Evolutionary conservation across 371 early-diverging fungal species (phyloP).

Genomic region (Mortierella sp.): DNA sequence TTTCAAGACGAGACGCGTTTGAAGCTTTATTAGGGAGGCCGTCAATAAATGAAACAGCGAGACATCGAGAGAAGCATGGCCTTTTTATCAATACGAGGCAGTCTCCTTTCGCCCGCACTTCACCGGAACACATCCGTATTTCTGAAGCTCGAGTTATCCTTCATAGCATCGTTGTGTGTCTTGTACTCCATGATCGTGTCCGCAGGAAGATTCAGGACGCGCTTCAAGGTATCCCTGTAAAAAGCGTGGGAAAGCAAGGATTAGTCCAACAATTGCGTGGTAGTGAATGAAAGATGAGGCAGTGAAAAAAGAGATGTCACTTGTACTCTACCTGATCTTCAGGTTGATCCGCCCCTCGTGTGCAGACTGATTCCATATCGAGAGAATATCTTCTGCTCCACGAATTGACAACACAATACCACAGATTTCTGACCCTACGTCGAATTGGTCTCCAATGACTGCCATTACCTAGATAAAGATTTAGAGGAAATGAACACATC

Average conservation of each 20-base stretch:
- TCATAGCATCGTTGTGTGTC: slow-evolving; percentile 84
- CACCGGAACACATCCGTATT: slow-evolving; percentile 81
- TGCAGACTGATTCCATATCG: slow-evolving; percentile 92
- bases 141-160: slow-evolving; percentile 86
- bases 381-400: slow-evolving; percentile 90
- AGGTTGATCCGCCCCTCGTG: slow-evolving; percentile 81
- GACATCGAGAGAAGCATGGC: too few species aligned
- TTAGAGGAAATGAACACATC: background rate
- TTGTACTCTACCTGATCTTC: slow-evolving; percentile 59
- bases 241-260: too few species aligned
- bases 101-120: slow-evolving; percentile 16
- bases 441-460: slow-evolving; percentile 89
- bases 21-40: too few species aligned
- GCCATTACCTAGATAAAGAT: slow-evolving; percentile 73
- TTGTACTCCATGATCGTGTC: slow-evolving; percentile 94
- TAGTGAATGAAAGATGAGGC: too few species aligned
- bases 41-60: too few species aligned
- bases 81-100: too few species aligned
- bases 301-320: too few species aligned
- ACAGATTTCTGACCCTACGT: slow-evolving; percentile 87
- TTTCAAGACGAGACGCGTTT: too few species aligned
- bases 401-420: slow-evolving; percentile 95
- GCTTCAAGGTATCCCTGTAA: slow-evolving; percentile 77
- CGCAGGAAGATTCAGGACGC: slow-evolving; percentile 79
- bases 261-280: too few species aligned